Percentiles rank a stretch among this genome's conserved stretches.
These are phyloP conservation scores for Penicillium canariense DNA, from an alignment of 495 filamentous ascomycete genomes.

Conservation along the genomic window DNA sequence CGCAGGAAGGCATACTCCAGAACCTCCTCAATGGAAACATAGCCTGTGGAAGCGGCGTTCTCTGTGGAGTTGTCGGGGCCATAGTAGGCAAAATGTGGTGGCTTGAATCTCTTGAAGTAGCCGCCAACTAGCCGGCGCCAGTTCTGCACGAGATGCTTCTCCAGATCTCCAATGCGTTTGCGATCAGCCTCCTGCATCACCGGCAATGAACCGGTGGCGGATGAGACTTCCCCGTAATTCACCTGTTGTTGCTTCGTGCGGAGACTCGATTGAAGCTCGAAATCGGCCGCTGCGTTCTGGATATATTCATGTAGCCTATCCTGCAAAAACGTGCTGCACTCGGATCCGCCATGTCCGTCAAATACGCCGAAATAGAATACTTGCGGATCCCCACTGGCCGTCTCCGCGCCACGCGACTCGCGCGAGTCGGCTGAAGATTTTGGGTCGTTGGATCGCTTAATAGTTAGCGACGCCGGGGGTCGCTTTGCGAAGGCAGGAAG, in stretches of 20 bases:
- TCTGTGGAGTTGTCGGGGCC: conserved; percentile 18
- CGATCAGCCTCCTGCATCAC: conserved; percentile 42
- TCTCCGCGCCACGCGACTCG: conserved; percentile 59
- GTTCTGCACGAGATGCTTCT: conserved; percentile 64
- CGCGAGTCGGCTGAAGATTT: conserved; percentile 16
- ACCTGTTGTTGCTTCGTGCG: conserved; percentile 13
- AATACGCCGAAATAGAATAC: conserved; percentile 97
- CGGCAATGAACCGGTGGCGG: conserved; percentile 25
- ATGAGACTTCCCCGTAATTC: conserved; percentile 5
- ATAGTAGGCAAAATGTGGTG: conserved; percentile 56
- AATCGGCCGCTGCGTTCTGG: conserved; percentile 70
- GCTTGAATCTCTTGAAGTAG: conserved; percentile 88
- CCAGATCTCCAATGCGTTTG: conserved; percentile 48
- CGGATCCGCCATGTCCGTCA: conserved; percentile 89
- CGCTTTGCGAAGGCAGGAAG: conserved; percentile 89
- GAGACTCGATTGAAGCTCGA: conserved; percentile 72
- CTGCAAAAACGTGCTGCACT: conserved; percentile 84
- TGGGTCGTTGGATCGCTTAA: conserved; percentile 21
- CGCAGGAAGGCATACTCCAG: conserved; percentile 89
- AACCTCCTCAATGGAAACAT: conserved; percentile 47
- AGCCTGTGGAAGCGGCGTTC: conserved; percentile 1
- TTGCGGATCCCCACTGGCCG: conserved; percentile 81
- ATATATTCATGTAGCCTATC: conserved; percentile 86
- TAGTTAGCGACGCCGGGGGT: conserved; percentile 66
- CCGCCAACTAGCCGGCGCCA: conserved; percentile 88